Conservation (phyloP, 495 filamentous ascomycete species). For the Aspergillus nanangensis region DNA sequence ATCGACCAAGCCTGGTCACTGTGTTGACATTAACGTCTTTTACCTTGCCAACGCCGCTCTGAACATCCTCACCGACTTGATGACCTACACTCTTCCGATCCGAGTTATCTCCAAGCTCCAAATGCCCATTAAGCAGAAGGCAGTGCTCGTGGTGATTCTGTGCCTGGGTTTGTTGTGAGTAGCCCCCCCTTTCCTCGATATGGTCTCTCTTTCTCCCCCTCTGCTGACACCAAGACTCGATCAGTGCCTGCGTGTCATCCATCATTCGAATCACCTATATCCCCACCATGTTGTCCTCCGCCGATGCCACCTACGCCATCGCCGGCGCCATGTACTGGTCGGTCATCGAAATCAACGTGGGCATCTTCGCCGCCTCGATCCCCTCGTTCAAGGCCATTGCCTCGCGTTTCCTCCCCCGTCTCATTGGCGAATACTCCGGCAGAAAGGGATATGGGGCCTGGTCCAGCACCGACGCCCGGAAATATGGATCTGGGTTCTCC, state of each 20-base stretch:
- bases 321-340: slow-evolving; percentile 43
- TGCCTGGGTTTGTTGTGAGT: slow-evolving; percentile 39
- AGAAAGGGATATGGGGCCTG: slow-evolving; percentile 26
- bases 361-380: slow-evolving; percentile 36
- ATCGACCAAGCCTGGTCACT: slow-evolving; percentile 23
- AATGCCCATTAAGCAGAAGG: slow-evolving; percentile 32
- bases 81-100: slow-evolving; percentile 47
- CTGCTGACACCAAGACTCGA: no score
- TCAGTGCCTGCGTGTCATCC: slow-evolving; percentile 36
- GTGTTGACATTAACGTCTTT: slow-evolving; percentile 43
- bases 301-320: slow-evolving; percentile 35
- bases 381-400: slow-evolving; percentile 41
- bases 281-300: slow-evolving; percentile 30
- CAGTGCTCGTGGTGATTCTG: slow-evolving; percentile 30
- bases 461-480: slow-evolving; percentile 17
- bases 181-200: neutral
- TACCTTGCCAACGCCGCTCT: slow-evolving; percentile 42
- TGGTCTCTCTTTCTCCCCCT: neutral
- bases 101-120: slow-evolving; percentile 32
- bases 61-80: slow-evolving; percentile 49
- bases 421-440: slow-evolving; percentile 35
- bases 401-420: slow-evolving; percentile 34
- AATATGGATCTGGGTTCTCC: slow-evolving; percentile 27
- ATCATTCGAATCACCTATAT: slow-evolving; percentile 41
- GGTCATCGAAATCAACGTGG: slow-evolving; percentile 40